Base-by-base conservation (phyloP, 768 basidiomycete species). In the Kwoniella europaea region DNA sequence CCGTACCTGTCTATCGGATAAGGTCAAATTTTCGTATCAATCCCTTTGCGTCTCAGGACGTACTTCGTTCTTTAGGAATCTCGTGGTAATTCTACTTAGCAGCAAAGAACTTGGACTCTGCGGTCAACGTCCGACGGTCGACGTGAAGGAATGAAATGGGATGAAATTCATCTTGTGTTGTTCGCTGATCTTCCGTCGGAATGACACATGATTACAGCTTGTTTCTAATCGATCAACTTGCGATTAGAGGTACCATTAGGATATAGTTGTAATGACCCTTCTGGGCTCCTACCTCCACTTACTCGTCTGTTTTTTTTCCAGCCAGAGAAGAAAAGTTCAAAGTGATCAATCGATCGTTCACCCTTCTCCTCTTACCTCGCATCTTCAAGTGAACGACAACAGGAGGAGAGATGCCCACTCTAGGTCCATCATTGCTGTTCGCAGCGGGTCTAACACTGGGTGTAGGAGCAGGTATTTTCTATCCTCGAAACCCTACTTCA, bases 401-500 rank as follows among this genome's bases (percentile, higher is more conserved):
- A n/a, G n/a, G n/a, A n/a, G n/a, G n/a, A n/a, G n/a, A n/a, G 52
- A 80, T 80, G 79, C 79, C 79, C 2, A 76, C 77, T 12, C 63
- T 81, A 3, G 75, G 77, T 46, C 74, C 79, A 2, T 74, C 77
- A n/a, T 35, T 79, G 46, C 87, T 91, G 60, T 95, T 96, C 81
- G 90, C 93, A 65, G 89, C 91, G 54, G 94, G 94, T 27, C 91
- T 92, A 1, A 81, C 90, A 24, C 85, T 94, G 27, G 94, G 94
- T 50, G 92, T 92, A 18, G 90, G 92, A 10, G 87, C 85, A 10
- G 82, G 84, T 5, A 78, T 81, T 9, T 50, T 84, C 10, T 71
- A 71, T 69, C 76, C 76, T 56, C 71, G 74, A 52, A 68, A 72
- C 35, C 12, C 44, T 16, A 35, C 67, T n/a, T 46, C 73, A 4